Evolutionary conservation across 2,329 filamentous ascomycete genomes (phyloP).

Genomic region (Claviceps sp.): DNA sequence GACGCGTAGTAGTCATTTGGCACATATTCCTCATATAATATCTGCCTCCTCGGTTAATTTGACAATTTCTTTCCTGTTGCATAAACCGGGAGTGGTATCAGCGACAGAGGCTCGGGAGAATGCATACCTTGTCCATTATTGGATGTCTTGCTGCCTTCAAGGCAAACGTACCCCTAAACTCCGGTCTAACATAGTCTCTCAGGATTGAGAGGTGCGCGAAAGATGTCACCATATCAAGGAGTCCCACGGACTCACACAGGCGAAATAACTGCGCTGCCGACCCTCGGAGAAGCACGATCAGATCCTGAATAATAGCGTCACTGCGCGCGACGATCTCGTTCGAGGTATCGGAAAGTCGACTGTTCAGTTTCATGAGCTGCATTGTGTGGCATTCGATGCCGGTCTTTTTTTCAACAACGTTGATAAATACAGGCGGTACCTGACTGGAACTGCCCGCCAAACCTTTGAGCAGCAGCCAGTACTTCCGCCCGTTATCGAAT

Average conservation of each 20-base stretch:
- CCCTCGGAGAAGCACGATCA: slow-evolving; percentile 58
- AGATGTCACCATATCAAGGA: slow-evolving; percentile 72
- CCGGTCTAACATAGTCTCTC: slow-evolving; percentile 47
- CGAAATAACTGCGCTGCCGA: slow-evolving; percentile 66
- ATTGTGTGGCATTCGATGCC: slow-evolving; percentile 79
- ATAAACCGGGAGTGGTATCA: background rate
- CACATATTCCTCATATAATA: slow-evolving; percentile 55
- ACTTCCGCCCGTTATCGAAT: slow-evolving; percentile 66
- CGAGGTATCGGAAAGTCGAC: slow-evolving; percentile 65
- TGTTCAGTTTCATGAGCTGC: slow-evolving; percentile 66
- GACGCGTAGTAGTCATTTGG: slow-evolving; percentile 86
- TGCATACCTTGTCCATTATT: slow-evolving; percentile 52
- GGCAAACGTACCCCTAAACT: slow-evolving; percentile 54
- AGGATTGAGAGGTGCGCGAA: slow-evolving; percentile 64
- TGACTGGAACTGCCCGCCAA: slow-evolving; percentile 45
- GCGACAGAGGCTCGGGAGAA: background rate
- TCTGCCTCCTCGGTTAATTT: slow-evolving; percentile 19
- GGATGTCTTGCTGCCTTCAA: slow-evolving; percentile 67
- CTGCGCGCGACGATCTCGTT: slow-evolving; percentile 75
- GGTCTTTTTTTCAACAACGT: slow-evolving; percentile 58
- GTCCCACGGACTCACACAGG: slow-evolving; percentile 71
- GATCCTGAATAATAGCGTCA: slow-evolving; percentile 57
- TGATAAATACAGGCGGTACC: slow-evolving; percentile 63
- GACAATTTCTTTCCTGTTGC: background rate
- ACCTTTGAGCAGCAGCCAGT: slow-evolving; percentile 56